Conservation (phyloP, 2,329 filamentous ascomycete genomes). For the Aspergillus brunneoviolaceus region DNA sequence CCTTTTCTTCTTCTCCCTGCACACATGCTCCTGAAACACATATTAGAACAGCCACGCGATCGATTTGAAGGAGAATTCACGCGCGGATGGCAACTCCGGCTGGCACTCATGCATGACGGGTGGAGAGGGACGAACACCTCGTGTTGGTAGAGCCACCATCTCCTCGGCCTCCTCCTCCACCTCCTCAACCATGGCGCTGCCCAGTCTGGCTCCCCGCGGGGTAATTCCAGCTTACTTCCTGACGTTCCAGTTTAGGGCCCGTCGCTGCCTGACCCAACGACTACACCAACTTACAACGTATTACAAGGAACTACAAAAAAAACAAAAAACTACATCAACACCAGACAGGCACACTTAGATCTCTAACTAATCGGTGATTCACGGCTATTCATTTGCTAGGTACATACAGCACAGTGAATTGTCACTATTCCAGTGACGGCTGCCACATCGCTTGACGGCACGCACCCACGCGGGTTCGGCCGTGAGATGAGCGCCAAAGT, state of each 20-base stretch:
- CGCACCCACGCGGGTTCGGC: conserved; percentile 3
- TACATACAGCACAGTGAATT: conserved; percentile 22
- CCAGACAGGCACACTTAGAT: not conserved
- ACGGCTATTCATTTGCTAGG: conserved; percentile 19
- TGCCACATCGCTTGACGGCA: conserved; percentile 30
- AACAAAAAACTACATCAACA: not conserved
- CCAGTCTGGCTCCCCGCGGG: not conserved
- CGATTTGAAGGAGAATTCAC: no score
- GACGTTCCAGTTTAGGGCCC: no score
- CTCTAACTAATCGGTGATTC: conserved; percentile 17
- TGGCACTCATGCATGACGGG: no score
- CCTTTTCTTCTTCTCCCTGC: no score
- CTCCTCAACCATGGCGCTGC: conserved; percentile 10
- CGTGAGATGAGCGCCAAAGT: conserved; percentile 33
- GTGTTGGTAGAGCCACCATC: no score
- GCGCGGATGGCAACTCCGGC: no score
- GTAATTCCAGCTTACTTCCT: not conserved
- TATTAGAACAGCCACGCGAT: no score
- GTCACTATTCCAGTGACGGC: conserved; percentile 34
- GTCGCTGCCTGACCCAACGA: not conserved
- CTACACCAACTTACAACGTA: not conserved
- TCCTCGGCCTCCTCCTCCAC: no score
- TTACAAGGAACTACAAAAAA: not conserved
- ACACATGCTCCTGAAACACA: no score
- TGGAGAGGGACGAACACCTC: no score